phyloP scores from a whole-genome alignment of 192 early-diverging fungal genomes.

The Spizellomyces punctatus region DNA sequence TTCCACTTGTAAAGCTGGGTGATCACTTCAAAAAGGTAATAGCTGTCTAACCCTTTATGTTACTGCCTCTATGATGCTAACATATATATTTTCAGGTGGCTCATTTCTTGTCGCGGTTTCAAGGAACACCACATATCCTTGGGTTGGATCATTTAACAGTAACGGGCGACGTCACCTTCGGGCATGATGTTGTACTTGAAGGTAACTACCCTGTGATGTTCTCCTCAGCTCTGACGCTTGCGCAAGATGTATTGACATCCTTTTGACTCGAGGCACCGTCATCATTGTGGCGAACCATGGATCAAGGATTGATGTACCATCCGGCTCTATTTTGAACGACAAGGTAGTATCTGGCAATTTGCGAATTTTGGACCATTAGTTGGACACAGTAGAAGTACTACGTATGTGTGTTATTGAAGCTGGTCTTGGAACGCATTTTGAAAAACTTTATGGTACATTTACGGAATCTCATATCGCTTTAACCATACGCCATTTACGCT shows the following conservation, averaged over 20 bases:
- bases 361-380: constrained; percentile 65
- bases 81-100: constrained; percentile 49
- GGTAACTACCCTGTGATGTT: constrained; percentile 5
- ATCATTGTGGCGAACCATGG: constrained; percentile 99
- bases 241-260: not conserved
- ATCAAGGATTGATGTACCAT: constrained; percentile 95
- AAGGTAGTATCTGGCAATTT: constrained; percentile 98
- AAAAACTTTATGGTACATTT: too few species aligned
- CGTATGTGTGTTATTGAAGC: too few species aligned
- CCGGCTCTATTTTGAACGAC: constrained; percentile 91
- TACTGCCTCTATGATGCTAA: not conserved
- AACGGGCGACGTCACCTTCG: constrained; percentile 96
- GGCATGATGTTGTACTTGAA: constrained; percentile 83
- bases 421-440: too few species aligned
- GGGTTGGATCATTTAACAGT: constrained; percentile 98
- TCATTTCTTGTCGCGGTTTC: constrained; percentile 88
- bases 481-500: too few species aligned
- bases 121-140: constrained; percentile 91
- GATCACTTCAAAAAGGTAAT: constrained; percentile 97
- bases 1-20: constrained; percentile 94
- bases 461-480: too few species aligned
- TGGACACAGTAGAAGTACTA: not conserved
- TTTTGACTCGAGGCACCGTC: constrained; percentile 71
- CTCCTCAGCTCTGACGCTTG: constrained; percentile 34
- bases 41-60: not conserved